These are phyloP conservation scores for Paecilomyces variotii DNA, from an alignment of 2,329 filamentous ascomycete species.

Conservation along the genomic window DNA sequence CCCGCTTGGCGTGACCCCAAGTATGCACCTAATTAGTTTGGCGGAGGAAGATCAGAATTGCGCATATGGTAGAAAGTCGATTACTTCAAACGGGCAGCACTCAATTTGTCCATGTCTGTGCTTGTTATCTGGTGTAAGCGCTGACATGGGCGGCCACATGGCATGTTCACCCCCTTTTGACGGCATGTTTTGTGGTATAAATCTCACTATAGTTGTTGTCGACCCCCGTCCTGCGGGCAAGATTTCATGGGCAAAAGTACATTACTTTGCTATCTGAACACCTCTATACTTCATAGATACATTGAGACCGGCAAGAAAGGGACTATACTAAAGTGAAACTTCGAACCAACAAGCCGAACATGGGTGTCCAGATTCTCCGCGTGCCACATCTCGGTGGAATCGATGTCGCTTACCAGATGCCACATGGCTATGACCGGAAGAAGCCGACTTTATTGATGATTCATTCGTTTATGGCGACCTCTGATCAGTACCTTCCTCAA, in stretches of 20 bases:
- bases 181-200: not conserved
- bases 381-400: not conserved
- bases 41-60: not conserved
- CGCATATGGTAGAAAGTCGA: not conserved
- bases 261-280: not conserved
- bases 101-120: not conserved
- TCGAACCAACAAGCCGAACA: not conserved
- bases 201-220: not conserved
- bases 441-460: not conserved
- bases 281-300: not conserved
- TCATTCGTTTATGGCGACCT: not conserved
- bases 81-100: not conserved
- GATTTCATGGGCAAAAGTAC: not conserved
- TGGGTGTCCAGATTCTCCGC: not conserved
- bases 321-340: not conserved
- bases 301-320: not conserved
- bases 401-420: not conserved
- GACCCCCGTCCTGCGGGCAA: not conserved
- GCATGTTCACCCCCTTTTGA: not conserved
- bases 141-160: not conserved
- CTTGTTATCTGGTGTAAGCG: not conserved
- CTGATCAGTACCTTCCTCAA: not conserved
- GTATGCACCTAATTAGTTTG: not conserved
- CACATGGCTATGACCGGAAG: not conserved
- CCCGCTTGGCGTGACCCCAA: not conserved